Conservation (phyloP, 495 filamentous ascomycete genomes). For the Neurospora discreta region DNA sequence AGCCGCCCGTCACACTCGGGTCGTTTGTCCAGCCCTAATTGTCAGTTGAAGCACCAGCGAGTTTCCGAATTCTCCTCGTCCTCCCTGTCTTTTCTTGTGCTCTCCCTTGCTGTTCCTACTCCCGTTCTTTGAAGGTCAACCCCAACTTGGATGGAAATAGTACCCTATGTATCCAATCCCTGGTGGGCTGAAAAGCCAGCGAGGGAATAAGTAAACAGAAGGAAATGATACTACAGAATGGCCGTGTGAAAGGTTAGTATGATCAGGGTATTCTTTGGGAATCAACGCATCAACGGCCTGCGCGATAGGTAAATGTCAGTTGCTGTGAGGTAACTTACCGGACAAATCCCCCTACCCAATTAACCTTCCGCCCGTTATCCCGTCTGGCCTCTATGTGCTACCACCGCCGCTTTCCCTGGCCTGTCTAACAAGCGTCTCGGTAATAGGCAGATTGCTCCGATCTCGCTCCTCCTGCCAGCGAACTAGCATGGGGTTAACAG, state of each 20-base stretch:
- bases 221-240: background rate
- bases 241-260: background rate
- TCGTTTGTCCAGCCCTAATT: background rate
- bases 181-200: background rate
- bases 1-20: background rate
- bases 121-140: background rate
- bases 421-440: constrained; percentile 18
- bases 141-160: background rate
- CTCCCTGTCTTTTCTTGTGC: background rate
- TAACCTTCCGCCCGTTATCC: background rate
- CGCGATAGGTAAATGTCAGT: background rate
- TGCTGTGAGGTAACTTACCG: background rate
- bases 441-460: constrained; percentile 28
- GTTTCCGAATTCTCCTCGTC: background rate
- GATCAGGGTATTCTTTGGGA: background rate
- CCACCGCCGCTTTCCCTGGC: background rate
- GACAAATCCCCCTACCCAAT: background rate
- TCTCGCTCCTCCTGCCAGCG: constrained; percentile 26
- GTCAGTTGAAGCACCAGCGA: background rate
- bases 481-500: constrained; percentile 21
- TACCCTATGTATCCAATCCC: background rate
- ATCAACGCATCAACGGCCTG: no score
- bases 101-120: background rate
- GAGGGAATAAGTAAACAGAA: background rate
- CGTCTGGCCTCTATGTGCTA: background rate